A percentile compares a stretch with the other conserved stretches of the same genome.
phyloP scores from a whole-genome alignment of 163 green algal genomes.

The Volvox carteri region DNA sequence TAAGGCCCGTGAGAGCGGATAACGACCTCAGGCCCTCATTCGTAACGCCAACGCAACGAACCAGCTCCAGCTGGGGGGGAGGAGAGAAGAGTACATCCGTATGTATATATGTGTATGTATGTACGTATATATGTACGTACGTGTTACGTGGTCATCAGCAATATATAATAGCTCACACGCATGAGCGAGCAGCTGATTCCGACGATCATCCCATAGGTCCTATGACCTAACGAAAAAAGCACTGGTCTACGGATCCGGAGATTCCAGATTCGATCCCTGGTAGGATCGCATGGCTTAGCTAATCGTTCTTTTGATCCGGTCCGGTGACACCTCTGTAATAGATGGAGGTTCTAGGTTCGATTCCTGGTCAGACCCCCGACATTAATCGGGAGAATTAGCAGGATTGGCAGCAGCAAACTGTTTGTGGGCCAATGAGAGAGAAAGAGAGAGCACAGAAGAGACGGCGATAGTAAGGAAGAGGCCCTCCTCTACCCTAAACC shows the following conservation, averaged over 20 bases:
- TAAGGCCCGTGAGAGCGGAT: conserved; percentile 21
- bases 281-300: background rate
- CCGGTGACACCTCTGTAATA: too few relatives aligned
- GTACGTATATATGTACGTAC: background rate
- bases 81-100: background rate
- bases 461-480: background rate
- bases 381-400: too few relatives aligned
- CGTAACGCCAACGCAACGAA: conserved; percentile 5
- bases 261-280: background rate
- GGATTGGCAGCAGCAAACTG: background rate
- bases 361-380: too few relatives aligned
- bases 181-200: background rate
- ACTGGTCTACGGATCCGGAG: background rate
- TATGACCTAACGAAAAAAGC: background rate
- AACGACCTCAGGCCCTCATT: conserved; percentile 16
- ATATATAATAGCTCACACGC: background rate
- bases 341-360: too few relatives aligned
- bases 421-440: background rate
- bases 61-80: conserved; percentile 36
- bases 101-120: background rate
- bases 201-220: background rate
- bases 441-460: background rate
- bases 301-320: too few relatives aligned
- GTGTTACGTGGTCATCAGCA: too few relatives aligned
- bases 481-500: too few relatives aligned